phyloP scores from a whole-genome alignment of 2,329 filamentous ascomycete genomes.

The Neofusicoccum sp. region DNA sequence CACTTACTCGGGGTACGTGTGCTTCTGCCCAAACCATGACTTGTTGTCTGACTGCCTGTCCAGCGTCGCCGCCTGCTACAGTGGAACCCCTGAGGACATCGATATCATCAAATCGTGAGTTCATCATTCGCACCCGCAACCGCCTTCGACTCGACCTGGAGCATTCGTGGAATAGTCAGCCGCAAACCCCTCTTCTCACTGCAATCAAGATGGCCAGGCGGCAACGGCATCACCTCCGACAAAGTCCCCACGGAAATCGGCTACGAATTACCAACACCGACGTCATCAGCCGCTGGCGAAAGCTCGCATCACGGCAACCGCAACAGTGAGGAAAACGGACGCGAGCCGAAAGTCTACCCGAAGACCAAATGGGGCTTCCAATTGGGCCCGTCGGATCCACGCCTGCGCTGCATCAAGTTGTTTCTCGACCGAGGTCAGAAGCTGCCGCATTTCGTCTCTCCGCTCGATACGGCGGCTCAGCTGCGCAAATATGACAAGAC shows the following conservation, averaged over 20 bases:
- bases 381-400: constrained; percentile 74
- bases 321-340: neutral
- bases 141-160: neutral
- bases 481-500: constrained; percentile 75
- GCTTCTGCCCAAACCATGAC: neutral
- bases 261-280: constrained; percentile 46
- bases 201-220: constrained; percentile 67
- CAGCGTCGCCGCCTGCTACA: constrained; percentile 73
- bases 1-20: constrained; percentile 68
- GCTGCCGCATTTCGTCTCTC: constrained; percentile 78
- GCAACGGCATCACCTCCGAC: constrained; percentile 84
- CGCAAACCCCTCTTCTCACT: neutral
- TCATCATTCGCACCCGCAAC: constrained; percentile 39
- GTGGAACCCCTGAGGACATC: constrained; percentile 74
- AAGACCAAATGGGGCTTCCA: constrained; percentile 77
- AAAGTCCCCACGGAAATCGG: constrained; percentile 80
- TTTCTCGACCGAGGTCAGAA: constrained; percentile 81
- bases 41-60: neutral
- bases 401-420: constrained; percentile 80
- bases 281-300: neutral
- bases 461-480: constrained; percentile 74
- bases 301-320: constrained; percentile 28
- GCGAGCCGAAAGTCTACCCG: constrained; percentile 25
- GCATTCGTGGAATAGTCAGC: neutral
- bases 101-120: constrained; percentile 69